phyloP scores from a whole-genome alignment of 371 early-diverging fungal genomes.

The Syncephalastrum racemosum region DNA sequence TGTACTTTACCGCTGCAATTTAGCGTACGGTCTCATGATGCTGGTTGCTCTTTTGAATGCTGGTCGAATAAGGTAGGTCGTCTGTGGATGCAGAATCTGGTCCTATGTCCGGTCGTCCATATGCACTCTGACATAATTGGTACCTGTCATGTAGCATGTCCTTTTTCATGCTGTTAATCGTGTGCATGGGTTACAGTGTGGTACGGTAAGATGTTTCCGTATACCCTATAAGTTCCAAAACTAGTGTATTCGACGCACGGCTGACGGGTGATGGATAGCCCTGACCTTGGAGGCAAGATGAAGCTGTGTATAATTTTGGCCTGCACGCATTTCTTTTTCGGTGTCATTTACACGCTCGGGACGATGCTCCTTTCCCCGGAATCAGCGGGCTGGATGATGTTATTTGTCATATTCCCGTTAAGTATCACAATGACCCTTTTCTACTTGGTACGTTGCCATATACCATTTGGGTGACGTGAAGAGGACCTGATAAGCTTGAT shows the following conservation, averaged over 20 bases:
- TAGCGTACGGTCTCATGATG: not conserved
- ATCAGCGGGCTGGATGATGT: constrained; percentile 61
- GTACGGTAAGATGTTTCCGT: constrained; percentile 59
- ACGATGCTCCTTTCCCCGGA: constrained; percentile 74
- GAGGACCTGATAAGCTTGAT: no score
- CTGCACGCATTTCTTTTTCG: constrained; percentile 80
- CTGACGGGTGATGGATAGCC: constrained; percentile 43
- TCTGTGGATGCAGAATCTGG: not conserved
- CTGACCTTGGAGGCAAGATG: constrained; percentile 88
- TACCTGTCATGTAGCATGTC: constrained; percentile 57
- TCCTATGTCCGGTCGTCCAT: no score
- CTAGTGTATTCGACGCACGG: not conserved
- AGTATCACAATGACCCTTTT: constrained; percentile 86
- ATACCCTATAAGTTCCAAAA: not conserved
- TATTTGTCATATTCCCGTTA: constrained; percentile 87
- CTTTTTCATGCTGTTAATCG: constrained; percentile 91
- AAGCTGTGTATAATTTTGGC: constrained; percentile 75
- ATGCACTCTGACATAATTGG: not conserved
- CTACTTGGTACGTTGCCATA: constrained; percentile 70
- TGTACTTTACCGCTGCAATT: not conserved
- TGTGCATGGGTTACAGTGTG: constrained; percentile 92
- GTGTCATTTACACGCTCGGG: constrained; percentile 81
- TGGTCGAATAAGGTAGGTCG: not conserved
- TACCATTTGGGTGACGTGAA: no score
- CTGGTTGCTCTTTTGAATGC: constrained; percentile 1